Evolutionary conservation across 805 yeast genomes (phyloP), one percentile per base, ranked within the genome.

Genomic region (Sporopachydermia lactativora): DNA sequence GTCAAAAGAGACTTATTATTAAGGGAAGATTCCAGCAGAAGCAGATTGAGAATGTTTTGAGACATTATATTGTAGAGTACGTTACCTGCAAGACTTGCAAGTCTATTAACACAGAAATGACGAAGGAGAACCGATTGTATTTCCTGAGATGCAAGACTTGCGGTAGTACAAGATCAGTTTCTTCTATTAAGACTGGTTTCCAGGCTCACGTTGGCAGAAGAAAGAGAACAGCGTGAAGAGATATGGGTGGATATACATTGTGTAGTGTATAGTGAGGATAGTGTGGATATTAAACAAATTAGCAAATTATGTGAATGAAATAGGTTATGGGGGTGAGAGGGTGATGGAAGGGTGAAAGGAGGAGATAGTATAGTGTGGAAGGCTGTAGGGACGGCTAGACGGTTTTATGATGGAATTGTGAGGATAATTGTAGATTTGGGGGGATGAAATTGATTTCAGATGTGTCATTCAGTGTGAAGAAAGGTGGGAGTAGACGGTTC

Each of bases 71-170:
- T 60, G 69, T 84, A 60, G 99, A 92, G 64, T 92, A 92, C 59
- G 99, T 92, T 50, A 85, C 96, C 41, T 92, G 99, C 75, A 85
- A 92, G 73, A 92, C 98, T 37, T 92, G 99, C 71, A 92, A 89
- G 71, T 83, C 95, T 44, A 88, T 86, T 75, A 92, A 92, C 66
- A 92, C 99, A 37, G 92, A 81, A 52, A 73, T 92, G 61, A 83
- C 80, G 71, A 88, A 95, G 67, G 99, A 92, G 68, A 92, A 88
- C 71, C 83, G 99, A 71, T 75, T 92, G 66, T 94, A 84, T 70
- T 92, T 92, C 71, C 73, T 92, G 71, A 95, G 88, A 55, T 92
- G 99, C 73, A 86, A 88, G 60, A 83, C 94, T 43, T 92, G 99
- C 73, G 98, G 98, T 51, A 83, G 95, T 39, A 78, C 96, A 39